Evolutionary conservation across 2,329 filamentous ascomycete genomes (phyloP), one percentile per base, ranked within the genome.

Genomic region (Cercospora sp.): DNA sequence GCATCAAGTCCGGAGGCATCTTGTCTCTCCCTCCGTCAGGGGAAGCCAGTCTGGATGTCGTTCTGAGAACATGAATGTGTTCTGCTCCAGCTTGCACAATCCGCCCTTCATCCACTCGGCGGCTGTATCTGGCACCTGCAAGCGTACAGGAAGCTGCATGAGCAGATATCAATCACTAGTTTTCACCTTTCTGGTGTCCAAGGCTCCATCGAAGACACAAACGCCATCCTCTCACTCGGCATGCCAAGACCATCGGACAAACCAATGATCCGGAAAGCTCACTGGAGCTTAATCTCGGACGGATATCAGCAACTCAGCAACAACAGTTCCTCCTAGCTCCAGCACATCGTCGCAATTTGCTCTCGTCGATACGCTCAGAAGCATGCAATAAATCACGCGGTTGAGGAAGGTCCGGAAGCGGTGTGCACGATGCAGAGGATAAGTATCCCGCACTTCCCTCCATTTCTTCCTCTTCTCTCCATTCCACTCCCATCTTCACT

Each of bases 291-390:
- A 30, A 53, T 30, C 65, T 55, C 61, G 60, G 58, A 60, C 45
- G 64, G 33, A 60, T 61, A 61, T 67, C 53, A 64, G 60, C 64
- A 60, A 39, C 42, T 45, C 67, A 67, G 64, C 67, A 67, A 69
- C 67, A 67, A 66, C 67, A 69, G 67, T 69, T 64, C 57, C 59
- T 67, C 67, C 70, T 70, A 72, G 70, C 67, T 68, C 66, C 53
- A 58, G 64, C 23, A 60, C 57, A 36, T 69, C 68, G 70, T 72
- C 71, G 71, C 70, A 70, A 70, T 67, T 66, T 69, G 70, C 60
- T 42, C 63, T 42, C 65, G 67, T 63, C 64, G 65, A 73, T 67
- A 67, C 48, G 66, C 61, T 66, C 67, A 62, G 59, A 60, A 63
- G 59, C 58, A 65, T 63, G 64, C 64, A 68, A 63, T 53, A 33